Evolutionary conservation across 2,329 filamentous ascomycete species (phyloP).

Genomic region (Pseudogymnoascus sp.): DNA sequence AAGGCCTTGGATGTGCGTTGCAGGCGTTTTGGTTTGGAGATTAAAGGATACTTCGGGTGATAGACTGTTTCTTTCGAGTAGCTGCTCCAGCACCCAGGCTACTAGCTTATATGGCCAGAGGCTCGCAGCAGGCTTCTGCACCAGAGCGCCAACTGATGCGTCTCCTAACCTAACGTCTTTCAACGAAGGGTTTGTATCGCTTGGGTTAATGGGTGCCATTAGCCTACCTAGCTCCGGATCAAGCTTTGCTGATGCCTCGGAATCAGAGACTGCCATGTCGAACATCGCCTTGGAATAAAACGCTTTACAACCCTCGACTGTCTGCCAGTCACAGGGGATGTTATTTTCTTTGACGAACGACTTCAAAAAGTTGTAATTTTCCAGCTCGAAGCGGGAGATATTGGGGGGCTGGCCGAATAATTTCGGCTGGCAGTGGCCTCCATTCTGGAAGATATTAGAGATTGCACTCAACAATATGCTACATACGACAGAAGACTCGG

Average conservation of each 20-base stretch:
- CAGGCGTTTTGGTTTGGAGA: constrained; percentile 66
- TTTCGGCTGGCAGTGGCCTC: constrained; percentile 66
- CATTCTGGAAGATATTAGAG: constrained; percentile 39
- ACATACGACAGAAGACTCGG: background rate
- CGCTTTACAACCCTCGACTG: constrained; percentile 54
- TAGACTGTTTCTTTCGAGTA: constrained; percentile 14
- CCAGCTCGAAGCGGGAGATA: constrained; percentile 63
- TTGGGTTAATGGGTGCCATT: constrained; percentile 27
- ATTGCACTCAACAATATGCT: background rate
- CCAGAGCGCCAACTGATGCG: constrained; percentile 46
- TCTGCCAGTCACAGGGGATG: constrained; percentile 63
- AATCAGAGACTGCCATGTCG: constrained; percentile 39
- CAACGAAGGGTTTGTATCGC: constrained; percentile 32
- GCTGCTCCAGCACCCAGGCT: constrained; percentile 53
- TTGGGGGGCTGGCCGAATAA: constrained; percentile 53
- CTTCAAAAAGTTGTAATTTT: constrained; percentile 54
- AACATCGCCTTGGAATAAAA: constrained; percentile 51
- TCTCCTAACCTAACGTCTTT: constrained; percentile 40
- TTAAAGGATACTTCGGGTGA: constrained; percentile 41
- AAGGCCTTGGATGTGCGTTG: constrained; percentile 37
- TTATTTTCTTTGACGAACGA: constrained; percentile 46
- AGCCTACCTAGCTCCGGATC: constrained; percentile 48
- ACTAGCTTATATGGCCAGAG: constrained; percentile 84
- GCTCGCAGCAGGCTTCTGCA: constrained; percentile 56
- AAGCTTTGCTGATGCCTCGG: constrained; percentile 39